Percentiles rank a stretch among this genome's conserved stretches.
Conservation (phyloP, 257 asterid species). For the Plantago elongata region DNA sequence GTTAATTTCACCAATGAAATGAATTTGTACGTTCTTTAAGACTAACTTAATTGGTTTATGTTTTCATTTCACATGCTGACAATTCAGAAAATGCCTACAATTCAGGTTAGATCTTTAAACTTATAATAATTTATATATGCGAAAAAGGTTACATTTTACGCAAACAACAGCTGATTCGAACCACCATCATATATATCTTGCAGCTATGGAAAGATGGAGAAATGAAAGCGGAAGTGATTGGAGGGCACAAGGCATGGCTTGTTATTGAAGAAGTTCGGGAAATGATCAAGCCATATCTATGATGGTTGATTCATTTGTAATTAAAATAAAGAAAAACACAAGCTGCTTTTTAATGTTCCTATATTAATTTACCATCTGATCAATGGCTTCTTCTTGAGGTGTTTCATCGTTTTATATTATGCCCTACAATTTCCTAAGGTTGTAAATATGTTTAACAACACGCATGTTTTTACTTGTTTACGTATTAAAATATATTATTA, state of each 20-base stretch:
- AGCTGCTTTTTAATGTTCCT: not conserved
- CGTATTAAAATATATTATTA: too few relatives aligned
- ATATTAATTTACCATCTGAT: not conserved
- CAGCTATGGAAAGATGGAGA: conserved; percentile 97
- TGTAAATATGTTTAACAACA: not conserved
- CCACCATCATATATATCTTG: not conserved
- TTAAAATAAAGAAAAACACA: too few relatives aligned
- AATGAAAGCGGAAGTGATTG: conserved; percentile 86
- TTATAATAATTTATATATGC: too few relatives aligned
- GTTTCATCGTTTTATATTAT: not conserved
- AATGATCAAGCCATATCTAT: conserved; percentile 56
- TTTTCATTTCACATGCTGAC: too few relatives aligned
- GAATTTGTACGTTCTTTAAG: too few relatives aligned
- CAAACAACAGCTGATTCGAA: not conserved
- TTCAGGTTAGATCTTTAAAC: conserved; percentile 58
- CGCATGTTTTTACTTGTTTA: not conserved
- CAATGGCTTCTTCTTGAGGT: not conserved
- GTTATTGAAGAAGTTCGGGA: conserved; percentile 83
- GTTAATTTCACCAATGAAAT: not conserved
- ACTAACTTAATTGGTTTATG: too few relatives aligned
- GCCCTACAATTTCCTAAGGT: not conserved
- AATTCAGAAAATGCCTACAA: conserved; percentile 91
- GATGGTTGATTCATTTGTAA: conserved; percentile 1
- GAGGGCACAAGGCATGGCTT: conserved; percentile 97
- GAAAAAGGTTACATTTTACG: too few relatives aligned